Percentiles rank a stretch among this genome's conserved stretches.
Evolutionary conservation across 371 early-diverging fungal genomes (phyloP).

Genomic region (Saksenaea vasiformis): DNA sequence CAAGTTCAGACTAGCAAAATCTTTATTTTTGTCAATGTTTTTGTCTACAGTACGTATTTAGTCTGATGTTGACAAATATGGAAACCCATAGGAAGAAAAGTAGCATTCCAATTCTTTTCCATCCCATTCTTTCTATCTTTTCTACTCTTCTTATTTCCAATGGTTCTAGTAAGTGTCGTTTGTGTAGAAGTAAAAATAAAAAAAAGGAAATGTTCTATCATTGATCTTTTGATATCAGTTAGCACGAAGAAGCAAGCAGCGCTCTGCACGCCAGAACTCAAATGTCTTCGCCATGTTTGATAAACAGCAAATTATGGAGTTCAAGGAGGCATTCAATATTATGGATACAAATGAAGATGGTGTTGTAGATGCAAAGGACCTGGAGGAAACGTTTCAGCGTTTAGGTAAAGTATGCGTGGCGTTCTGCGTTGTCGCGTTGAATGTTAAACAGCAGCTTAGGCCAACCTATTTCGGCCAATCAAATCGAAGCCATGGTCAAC

Average conservation of each 20-base stretch:
- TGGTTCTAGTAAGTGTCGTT: background rate
- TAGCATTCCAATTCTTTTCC: background rate
- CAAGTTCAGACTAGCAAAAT: background rate
- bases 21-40: background rate
- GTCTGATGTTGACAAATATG: background rate
- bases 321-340: slow-evolving; percentile 94
- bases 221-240: slow-evolving; percentile 8
- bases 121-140: background rate
- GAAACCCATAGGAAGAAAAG: background rate
- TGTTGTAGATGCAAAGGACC: slow-evolving; percentile 83
- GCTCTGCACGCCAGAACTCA: slow-evolving; percentile 93
- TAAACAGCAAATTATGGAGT: slow-evolving; percentile 93
- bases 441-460: slow-evolving; percentile 41
- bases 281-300: slow-evolving; percentile 99
- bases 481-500: slow-evolving; percentile 89
- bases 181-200: background rate
- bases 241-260: slow-evolving; percentile 75
- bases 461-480: slow-evolving; percentile 79
- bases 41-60: background rate
- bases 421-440: background rate
- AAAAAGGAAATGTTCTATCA: background rate
- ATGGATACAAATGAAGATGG: slow-evolving; percentile 92
- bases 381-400: slow-evolving; percentile 77
- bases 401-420: slow-evolving; percentile 30
- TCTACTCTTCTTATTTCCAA: background rate